Percentiles rank a stretch among this genome's conserved stretches.
Conservation (phyloP, 139 green algal species). For the Chlamydomonas applanata region DNA sequence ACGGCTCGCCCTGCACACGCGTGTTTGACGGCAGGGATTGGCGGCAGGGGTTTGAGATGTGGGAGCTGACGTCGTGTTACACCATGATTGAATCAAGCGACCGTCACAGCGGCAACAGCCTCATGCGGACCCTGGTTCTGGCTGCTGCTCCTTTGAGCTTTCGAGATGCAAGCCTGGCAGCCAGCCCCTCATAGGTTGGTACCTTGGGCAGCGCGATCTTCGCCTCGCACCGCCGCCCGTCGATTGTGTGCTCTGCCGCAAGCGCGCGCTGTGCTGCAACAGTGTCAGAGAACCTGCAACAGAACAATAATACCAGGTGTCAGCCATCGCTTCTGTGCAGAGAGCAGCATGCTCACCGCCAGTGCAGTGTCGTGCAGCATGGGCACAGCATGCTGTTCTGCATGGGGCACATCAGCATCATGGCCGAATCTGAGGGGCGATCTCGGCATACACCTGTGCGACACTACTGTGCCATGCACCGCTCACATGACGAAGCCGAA, state of each 20-base stretch:
- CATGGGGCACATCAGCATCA: no score
- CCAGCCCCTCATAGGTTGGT: not conserved
- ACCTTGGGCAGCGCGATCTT: conserved; percentile 80
- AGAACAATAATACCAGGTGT: no score
- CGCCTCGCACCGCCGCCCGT: conserved; percentile 73
- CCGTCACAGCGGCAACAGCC: not conserved
- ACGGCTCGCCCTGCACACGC: conserved; percentile 33
- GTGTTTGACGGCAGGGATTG: not conserved
- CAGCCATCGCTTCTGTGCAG: no score
- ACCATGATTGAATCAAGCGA: not conserved
- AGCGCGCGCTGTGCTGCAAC: conserved; percentile 45
- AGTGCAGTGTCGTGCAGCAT: no score
- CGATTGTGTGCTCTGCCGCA: conserved; percentile 58
- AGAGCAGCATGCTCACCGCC: no score
- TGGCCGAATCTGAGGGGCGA: no score
- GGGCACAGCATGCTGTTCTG: no score
- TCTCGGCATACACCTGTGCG: no score
- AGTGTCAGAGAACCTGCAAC: conserved; percentile 39
- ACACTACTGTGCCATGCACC: no score
- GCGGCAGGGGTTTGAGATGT: not conserved
- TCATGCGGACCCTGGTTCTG: not conserved
- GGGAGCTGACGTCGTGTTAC: no score
- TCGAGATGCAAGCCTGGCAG: not conserved
- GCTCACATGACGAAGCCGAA: conserved; percentile 63
- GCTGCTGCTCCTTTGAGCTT: no score